A percentile compares a stretch with the other conserved stretches of the same genome.
phyloP scores from a whole-genome alignment of 2,329 filamentous ascomycete genomes.

The Berkeleyomyces basicola region DNA sequence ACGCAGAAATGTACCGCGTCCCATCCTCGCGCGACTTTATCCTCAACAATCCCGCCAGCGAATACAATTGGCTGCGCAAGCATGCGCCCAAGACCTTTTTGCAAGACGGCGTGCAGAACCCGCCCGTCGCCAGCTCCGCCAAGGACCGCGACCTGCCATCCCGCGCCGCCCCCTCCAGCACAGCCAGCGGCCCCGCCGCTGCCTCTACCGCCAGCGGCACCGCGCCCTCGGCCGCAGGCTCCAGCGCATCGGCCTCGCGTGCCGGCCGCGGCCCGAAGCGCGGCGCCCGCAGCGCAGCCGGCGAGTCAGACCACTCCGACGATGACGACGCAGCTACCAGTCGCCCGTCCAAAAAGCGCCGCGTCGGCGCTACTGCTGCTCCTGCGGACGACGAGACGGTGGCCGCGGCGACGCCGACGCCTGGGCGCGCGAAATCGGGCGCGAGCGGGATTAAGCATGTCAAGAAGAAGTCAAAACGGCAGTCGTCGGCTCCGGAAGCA shows the following conservation, averaged over 20 bases:
- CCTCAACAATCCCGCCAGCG: conserved; percentile 64
- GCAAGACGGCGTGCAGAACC: conserved; percentile 40
- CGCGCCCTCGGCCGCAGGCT: background rate
- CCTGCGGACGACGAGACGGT: conserved; percentile 16
- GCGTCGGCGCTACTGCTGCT: conserved; percentile 20
- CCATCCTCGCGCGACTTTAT: conserved; percentile 25
- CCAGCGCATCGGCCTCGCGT: conserved; percentile 16
- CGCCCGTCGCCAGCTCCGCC: background rate
- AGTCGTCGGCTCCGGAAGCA: background rate
- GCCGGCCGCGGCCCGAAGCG: conserved; percentile 20
- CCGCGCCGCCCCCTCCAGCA: conserved; percentile 17
- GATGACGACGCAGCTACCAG: conserved; percentile 6
- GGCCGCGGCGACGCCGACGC: conserved; percentile 19
- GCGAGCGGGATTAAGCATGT: conserved; percentile 10
- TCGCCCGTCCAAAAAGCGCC: conserved; percentile 11
- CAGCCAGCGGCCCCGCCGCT: conserved; percentile 18
- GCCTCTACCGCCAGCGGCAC: conserved; percentile 17
- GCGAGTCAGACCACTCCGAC: conserved; percentile 14
- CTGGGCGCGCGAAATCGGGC: conserved; percentile 13
- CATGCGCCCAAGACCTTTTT: conserved; percentile 73
- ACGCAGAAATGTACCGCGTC: conserved; percentile 23
- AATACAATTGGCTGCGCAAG: conserved; percentile 88
- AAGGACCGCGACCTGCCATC: conserved; percentile 18
- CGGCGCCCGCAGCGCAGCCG: conserved; percentile 26
- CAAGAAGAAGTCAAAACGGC: conserved; percentile 10